phyloP scores from a whole-genome alignment of 345 rosid species.

The Populus alba region DNA sequence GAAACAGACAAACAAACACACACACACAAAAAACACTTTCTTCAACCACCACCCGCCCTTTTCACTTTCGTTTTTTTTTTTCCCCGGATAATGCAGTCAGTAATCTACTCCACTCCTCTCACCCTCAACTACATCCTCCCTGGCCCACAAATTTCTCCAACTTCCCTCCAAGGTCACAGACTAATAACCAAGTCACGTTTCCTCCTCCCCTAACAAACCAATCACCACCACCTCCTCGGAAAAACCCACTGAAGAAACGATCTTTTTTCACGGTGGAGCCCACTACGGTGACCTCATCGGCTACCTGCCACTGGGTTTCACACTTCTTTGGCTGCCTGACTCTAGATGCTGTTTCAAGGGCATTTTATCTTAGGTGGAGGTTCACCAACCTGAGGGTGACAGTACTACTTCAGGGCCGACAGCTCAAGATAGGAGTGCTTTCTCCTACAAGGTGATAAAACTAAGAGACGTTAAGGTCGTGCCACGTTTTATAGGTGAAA shows the following conservation, averaged over 20 bases:
- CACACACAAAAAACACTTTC: background rate
- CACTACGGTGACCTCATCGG: conserved; percentile 91
- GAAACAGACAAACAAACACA: background rate
- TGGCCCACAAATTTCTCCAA: conserved; percentile 16
- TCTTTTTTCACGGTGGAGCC: conserved; percentile 89
- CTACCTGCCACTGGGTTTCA: conserved; percentile 74
- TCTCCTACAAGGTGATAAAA: conserved; percentile 73
- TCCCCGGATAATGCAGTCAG: conserved; percentile 19
- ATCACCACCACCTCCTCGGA: conserved; percentile 26
- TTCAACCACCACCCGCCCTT: background rate
- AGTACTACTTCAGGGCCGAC: conserved; percentile 75
- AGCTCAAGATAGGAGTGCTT: conserved; percentile 80
- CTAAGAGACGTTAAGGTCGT: conserved; percentile 79
- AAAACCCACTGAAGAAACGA: conserved; percentile 52
- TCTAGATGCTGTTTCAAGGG: conserved; percentile 84
- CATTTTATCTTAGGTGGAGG: conserved; percentile 77
- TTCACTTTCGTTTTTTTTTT: background rate
- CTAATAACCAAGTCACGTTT: conserved; percentile 41
- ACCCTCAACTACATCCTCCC: conserved; percentile 12
- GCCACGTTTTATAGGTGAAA: conserved; percentile 88
- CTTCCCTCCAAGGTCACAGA: conserved; percentile 26
- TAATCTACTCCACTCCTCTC: conserved; percentile 27
- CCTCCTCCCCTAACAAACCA: conserved; percentile 51
- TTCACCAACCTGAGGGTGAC: conserved; percentile 91
- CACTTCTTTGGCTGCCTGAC: conserved; percentile 94